Evolutionary conservation across 345 rosid species (phyloP).

Genomic region (Carallia brachiata): DNA sequence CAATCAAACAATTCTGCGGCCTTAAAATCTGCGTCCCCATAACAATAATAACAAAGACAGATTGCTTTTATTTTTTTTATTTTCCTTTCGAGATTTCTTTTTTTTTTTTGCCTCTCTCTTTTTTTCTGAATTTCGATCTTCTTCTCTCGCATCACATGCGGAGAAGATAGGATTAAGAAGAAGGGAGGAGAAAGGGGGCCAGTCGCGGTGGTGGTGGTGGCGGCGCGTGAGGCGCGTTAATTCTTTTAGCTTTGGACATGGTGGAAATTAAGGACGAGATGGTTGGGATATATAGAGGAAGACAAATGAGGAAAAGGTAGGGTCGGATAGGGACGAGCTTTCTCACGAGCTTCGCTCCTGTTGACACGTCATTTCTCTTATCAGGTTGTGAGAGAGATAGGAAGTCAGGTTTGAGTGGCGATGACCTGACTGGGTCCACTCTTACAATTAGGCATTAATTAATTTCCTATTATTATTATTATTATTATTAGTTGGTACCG

Average conservation of each 20-base stretch:
- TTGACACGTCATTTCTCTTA: background rate
- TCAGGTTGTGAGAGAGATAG: no score
- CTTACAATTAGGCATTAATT: no score
- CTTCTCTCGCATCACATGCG: background rate
- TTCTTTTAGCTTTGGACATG: no score
- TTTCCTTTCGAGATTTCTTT: background rate
- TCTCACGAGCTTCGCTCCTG: slow-evolving; percentile 1
- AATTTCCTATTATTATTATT: no score
- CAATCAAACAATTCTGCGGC: slow-evolving; percentile 64
- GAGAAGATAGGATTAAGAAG: background rate
- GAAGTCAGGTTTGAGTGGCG: no score
- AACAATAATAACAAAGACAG: background rate
- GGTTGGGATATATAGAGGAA: background rate
- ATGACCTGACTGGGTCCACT: no score
- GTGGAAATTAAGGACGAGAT: background rate
- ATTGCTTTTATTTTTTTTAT: background rate
- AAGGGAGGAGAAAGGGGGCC: background rate
- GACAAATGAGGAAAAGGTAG: background rate
- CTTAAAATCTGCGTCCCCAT: slow-evolving; percentile 86
- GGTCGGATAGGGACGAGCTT: slow-evolving; percentile 5
- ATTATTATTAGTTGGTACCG: no score
- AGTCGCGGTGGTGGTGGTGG: background rate
- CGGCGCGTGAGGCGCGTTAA: no score
- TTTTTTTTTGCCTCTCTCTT: background rate
- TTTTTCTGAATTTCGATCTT: background rate